phyloP scores from a whole-genome alignment of 345 rosid genomes.

The Dimocarpus longan region DNA sequence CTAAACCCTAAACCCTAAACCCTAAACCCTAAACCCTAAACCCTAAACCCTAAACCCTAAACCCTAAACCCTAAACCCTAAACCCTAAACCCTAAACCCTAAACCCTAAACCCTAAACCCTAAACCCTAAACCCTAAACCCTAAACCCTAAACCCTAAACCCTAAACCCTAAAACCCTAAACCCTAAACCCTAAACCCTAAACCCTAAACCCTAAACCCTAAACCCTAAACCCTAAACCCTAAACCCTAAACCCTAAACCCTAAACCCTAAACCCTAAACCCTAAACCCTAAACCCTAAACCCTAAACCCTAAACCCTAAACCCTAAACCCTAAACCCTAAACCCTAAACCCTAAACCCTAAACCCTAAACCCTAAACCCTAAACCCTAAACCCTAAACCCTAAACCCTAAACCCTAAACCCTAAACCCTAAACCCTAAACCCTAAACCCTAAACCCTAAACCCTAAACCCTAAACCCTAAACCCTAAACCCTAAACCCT shows the following conservation, averaged over 20 bases:
- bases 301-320: constrained; percentile 4
- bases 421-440: constrained; percentile 18
- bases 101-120: constrained; percentile 13
- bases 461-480: constrained; percentile 19
- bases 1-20: constrained; percentile 21
- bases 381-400: constrained; percentile 12
- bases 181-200: constrained; percentile 12
- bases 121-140: constrained; percentile 8
- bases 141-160: constrained; percentile 14
- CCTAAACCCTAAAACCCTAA: too few relatives aligned
- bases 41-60: constrained; percentile 18
- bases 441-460: constrained; percentile 19
- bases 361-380: constrained; percentile 9
- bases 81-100: constrained; percentile 11
- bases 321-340: background rate
- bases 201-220: background rate
- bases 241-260: constrained; percentile 11
- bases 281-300: background rate
- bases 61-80: constrained; percentile 6
- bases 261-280: constrained; percentile 5
- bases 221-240: background rate
- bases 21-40: constrained; percentile 18
- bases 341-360: constrained; percentile 11
- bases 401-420: constrained; percentile 14
- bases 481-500: constrained; percentile 19